phyloP scores from a whole-genome alignment of 495 filamentous ascomycete genomes.

The Glarea lozoyensis region DNA sequence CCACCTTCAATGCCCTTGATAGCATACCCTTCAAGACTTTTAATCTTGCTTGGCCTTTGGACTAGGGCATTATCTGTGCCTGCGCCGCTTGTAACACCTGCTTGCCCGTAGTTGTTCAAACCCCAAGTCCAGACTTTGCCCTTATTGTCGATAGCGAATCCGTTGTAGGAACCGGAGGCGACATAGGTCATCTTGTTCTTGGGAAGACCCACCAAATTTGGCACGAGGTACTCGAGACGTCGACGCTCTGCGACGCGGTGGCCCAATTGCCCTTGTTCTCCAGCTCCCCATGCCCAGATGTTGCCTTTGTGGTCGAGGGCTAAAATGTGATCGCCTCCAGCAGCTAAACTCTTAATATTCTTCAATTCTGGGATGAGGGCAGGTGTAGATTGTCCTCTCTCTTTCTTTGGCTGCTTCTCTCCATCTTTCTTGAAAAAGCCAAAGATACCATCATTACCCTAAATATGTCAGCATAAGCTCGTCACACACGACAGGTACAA shows the following conservation, averaged over 20 bases:
- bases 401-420: background rate
- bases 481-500: too few species aligned
- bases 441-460: conserved; percentile 59
- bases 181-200: conserved; percentile 37
- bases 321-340: conserved; percentile 63
- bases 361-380: conserved; percentile 40
- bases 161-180: conserved; percentile 55
- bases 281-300: conserved; percentile 62
- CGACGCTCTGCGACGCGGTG: conserved; percentile 51
- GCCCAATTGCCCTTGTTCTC: conserved; percentile 65
- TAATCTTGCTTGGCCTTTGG: conserved; percentile 37
- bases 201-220: conserved; percentile 57
- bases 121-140: conserved; percentile 77
- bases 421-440: conserved; percentile 38
- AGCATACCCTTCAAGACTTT: conserved; percentile 43
- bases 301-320: conserved; percentile 56
- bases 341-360: conserved; percentile 50
- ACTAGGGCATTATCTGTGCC: conserved; percentile 56
- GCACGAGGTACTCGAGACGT: conserved; percentile 35
- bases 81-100: conserved; percentile 32
- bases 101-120: conserved; percentile 77
- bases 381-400: conserved; percentile 27
- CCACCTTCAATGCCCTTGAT: conserved; percentile 51
- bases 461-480: conserved; percentile 3
- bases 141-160: conserved; percentile 66